Evolutionary conservation across 495 filamentous ascomycete genomes (phyloP).

Genomic region (Xylona heveae): DNA sequence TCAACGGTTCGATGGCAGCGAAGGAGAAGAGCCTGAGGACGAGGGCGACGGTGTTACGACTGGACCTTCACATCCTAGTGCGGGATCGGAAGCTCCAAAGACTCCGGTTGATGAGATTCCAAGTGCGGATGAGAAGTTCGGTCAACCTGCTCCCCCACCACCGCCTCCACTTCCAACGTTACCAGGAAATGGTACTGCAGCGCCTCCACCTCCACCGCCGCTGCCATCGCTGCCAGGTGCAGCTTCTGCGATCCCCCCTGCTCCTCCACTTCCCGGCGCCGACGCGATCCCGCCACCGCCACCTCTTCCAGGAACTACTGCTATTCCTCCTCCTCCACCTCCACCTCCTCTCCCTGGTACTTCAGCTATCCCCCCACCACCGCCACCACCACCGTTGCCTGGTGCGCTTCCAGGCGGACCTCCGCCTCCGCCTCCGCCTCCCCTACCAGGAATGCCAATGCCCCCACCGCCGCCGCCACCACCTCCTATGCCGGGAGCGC

Average conservation of each 20-base stretch:
- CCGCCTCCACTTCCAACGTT: slow-evolving; percentile 24
- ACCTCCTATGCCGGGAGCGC: slow-evolving; percentile 10
- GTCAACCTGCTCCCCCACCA: slow-evolving; percentile 27
- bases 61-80: slow-evolving; percentile 53
- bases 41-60: slow-evolving; percentile 49
- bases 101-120: slow-evolving; percentile 52
- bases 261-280: no score
- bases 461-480: slow-evolving; percentile 5
- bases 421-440: slow-evolving; percentile 12
- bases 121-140: slow-evolving; percentile 16
- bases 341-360: slow-evolving; percentile 30
- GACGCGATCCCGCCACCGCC: slow-evolving; percentile 21
- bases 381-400: slow-evolving; percentile 3
- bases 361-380: slow-evolving; percentile 10
- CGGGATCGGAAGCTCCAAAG: slow-evolving; percentile 47
- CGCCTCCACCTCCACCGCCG: slow-evolving; percentile 31
- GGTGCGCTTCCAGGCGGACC: slow-evolving; percentile 2
- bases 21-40: slow-evolving; percentile 35
- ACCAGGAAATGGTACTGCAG: slow-evolving; percentile 15
- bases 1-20: slow-evolving; percentile 46
- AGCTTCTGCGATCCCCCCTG: no score
- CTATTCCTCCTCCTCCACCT: slow-evolving; percentile 17
- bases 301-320: slow-evolving; percentile 17
- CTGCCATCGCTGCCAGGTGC: slow-evolving; percentile 22
- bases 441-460: slow-evolving; percentile 3